Conservation (phyloP, 1,284 basidiomycete genomes). For the Pulchroboletus neoregius region DNA sequence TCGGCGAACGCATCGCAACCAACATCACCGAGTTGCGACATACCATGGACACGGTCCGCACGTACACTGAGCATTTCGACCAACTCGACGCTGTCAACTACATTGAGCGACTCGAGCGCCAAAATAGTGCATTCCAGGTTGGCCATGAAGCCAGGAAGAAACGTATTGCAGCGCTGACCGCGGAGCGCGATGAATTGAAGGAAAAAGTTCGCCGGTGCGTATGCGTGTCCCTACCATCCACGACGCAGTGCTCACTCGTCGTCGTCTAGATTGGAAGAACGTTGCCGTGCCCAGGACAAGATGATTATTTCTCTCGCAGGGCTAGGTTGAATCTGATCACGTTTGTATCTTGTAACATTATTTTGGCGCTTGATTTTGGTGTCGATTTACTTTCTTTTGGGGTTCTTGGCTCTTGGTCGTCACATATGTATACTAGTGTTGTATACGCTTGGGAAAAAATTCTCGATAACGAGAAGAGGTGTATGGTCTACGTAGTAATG, state of each 20-base stretch:
- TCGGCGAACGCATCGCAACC: constrained; percentile 19
- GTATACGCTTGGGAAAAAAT: too few relatives aligned
- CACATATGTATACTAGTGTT: too few relatives aligned
- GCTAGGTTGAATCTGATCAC: neutral
- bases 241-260: neutral
- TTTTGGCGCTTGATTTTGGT: too few relatives aligned
- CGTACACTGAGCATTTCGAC: neutral
- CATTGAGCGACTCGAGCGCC: constrained; percentile 41
- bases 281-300: constrained; percentile 8
- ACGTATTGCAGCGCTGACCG: constrained; percentile 36
- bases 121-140: constrained; percentile 36
- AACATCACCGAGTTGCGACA: constrained; percentile 6
- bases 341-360: too few relatives aligned
- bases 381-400: too few relatives aligned
- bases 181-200: constrained; percentile 30
- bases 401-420: too few relatives aligned
- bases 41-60: neutral
- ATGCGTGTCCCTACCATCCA: neutral
- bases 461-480: too few relatives aligned
- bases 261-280: constrained; percentile 11
- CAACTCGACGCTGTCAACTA: constrained; percentile 26
- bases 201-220: constrained; percentile 16
- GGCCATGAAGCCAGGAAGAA: constrained; percentile 37
- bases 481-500: too few relatives aligned
- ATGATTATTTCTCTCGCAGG: constrained; percentile 9